Conservation (phyloP, 1,284 basidiomycete species). For the Moesziomyces sp. region DNA sequence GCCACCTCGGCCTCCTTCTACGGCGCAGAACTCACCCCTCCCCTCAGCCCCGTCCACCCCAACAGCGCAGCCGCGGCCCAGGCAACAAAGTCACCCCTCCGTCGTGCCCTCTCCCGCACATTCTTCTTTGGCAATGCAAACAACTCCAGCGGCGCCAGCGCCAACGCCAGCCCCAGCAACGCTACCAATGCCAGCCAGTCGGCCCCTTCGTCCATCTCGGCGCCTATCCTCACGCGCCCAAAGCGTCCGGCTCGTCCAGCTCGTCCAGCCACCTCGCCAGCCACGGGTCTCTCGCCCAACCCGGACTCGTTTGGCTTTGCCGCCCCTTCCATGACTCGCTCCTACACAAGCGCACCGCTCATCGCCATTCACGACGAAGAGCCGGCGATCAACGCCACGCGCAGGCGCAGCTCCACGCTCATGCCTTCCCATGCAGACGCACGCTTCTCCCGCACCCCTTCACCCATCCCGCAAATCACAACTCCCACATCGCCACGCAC, state of each 20-base stretch:
- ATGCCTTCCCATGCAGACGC: conserved; percentile 7
- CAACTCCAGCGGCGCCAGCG: neutral
- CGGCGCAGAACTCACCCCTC: conserved; percentile 21
- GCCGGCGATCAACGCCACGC: conserved; percentile 1
- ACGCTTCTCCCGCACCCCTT: conserved; percentile 12
- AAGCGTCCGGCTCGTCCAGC: neutral
- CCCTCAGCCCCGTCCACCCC: conserved; percentile 19
- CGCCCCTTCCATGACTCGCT: conserved; percentile 7
- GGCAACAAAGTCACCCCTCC: conserved; percentile 29
- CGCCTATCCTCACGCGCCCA: neutral
- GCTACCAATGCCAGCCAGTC: neutral
- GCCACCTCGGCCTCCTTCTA: neutral
- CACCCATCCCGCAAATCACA: conserved; percentile 4
- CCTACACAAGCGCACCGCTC: conserved; percentile 10
- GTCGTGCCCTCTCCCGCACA: conserved; percentile 24
- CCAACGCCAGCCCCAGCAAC: conserved; percentile 1
- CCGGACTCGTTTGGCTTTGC: neutral
- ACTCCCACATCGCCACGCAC: conserved; percentile 6
- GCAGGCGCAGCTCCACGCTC: conserved; percentile 19
- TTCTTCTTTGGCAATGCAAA: conserved; percentile 19
- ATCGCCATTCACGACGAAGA: neutral
- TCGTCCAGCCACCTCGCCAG: neutral
- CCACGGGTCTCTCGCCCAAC: neutral
- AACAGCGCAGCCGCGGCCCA: conserved; percentile 8
- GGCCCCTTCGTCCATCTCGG: neutral